Conservation (phyloP, 176 grass and related monocot species). For the Ensete ventricosum region DNA sequence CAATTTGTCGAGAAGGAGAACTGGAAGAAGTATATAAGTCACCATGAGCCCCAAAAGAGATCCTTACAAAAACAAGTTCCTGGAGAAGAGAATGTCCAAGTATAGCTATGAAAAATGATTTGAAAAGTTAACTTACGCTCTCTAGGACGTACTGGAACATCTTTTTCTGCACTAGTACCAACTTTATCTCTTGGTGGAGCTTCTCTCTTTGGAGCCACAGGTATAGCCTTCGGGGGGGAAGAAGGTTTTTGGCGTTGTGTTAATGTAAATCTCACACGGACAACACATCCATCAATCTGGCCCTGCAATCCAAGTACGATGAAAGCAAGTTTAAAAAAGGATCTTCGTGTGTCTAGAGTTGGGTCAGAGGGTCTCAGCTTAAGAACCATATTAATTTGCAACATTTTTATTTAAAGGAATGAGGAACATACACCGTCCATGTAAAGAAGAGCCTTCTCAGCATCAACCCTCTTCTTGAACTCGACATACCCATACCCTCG, state of each 20-base stretch:
- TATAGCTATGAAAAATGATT: too few relatives aligned
- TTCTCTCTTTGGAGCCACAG: conserved; percentile 56
- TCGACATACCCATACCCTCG: conserved; percentile 98
- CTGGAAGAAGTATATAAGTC: too few relatives aligned
- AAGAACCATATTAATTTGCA: too few relatives aligned
- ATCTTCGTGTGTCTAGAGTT: too few relatives aligned
- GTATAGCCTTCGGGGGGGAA: conserved; percentile 48
- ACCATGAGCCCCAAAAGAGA: too few relatives aligned
- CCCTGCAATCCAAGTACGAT: conserved; percentile 32
- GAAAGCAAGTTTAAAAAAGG: background rate
- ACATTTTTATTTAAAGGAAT: background rate
- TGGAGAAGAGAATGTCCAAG: background rate
- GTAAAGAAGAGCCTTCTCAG: conserved; percentile 98
- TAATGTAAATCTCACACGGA: conserved; percentile 73
- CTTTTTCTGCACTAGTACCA: conserved; percentile 61
- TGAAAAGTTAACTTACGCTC: conserved; percentile 43
- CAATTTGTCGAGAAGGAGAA: background rate
- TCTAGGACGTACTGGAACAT: conserved; percentile 38
- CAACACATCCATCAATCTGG: conserved; percentile 97
- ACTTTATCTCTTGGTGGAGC: conserved; percentile 66
- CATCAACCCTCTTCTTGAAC: conserved; percentile 87
- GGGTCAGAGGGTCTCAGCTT: too few relatives aligned
- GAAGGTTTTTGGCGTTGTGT: conserved; percentile 65
- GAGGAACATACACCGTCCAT: conserved; percentile 85
- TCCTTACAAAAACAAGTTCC: too few relatives aligned